Percentiles rank a stretch among this genome's conserved stretches.
Evolutionary conservation across 495 filamentous ascomycete genomes (phyloP).

Genomic region (Neurospora sp.): DNA sequence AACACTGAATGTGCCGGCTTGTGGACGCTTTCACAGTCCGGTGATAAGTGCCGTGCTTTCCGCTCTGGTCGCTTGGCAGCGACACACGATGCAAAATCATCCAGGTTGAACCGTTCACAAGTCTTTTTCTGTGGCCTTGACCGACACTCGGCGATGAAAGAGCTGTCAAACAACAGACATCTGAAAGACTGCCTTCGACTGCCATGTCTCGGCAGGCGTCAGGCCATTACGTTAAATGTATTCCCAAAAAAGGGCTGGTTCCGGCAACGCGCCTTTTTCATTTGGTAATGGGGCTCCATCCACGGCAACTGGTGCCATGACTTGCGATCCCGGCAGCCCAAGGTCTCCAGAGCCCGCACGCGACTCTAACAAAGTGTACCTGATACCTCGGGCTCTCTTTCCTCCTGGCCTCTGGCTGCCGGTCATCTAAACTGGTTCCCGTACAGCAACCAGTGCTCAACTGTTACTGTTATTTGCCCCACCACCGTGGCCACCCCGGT

Average conservation of each 20-base stretch:
- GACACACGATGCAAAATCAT: background rate
- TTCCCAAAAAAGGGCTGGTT: slow-evolving; percentile 26
- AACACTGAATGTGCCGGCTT: background rate
- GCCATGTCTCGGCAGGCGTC: slow-evolving; percentile 28
- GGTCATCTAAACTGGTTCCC: background rate
- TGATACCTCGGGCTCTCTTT: background rate
- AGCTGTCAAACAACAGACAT: background rate
- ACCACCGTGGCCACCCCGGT: background rate
- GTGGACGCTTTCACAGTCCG: background rate
- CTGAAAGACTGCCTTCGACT: background rate
- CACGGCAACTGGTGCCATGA: slow-evolving; percentile 4
- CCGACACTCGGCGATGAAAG: background rate
- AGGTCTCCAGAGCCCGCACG: background rate
- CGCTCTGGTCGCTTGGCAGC: background rate
- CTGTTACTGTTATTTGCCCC: slow-evolving; percentile 7
- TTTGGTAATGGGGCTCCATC: slow-evolving; percentile 35
- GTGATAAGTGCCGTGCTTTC: background rate
- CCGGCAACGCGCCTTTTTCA: slow-evolving; percentile 30
- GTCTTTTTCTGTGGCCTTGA: background rate
- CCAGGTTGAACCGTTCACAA: background rate
- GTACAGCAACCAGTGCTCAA: background rate
- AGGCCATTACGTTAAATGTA: slow-evolving; percentile 44
- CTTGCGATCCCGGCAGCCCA: slow-evolving; percentile 9
- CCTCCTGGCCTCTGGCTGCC: background rate
- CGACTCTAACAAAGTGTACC: background rate